These are phyloP conservation scores for Turnera subulata DNA, from an alignment of 345 rosid genomes.

Conservation along the genomic window DNA sequence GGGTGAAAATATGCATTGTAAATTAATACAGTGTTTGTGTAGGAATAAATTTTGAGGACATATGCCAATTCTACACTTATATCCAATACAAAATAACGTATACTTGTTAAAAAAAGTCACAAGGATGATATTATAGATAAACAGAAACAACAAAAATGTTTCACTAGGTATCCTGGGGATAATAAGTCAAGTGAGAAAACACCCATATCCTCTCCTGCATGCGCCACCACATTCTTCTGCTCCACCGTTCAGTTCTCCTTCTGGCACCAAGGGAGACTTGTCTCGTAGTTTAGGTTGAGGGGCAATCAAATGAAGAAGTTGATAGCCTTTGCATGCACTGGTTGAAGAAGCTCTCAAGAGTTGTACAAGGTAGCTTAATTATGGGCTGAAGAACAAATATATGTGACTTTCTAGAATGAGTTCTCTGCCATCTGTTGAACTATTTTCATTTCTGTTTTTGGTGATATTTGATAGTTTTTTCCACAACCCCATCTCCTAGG, in stretches of 20 bases:
- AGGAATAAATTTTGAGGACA: too few species aligned
- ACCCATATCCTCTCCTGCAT: slow-evolving; percentile 38
- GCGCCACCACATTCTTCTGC: slow-evolving; percentile 38
- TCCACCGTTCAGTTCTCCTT: slow-evolving; percentile 48
- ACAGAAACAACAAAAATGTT: too few species aligned
- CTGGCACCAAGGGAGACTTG: slow-evolving; percentile 55
- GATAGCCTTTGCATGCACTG: slow-evolving; percentile 96
- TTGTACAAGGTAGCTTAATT: slow-evolving; percentile 91
- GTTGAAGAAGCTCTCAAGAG: slow-evolving; percentile 89
- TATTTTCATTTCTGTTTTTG: slow-evolving; percentile 8
- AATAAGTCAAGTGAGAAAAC: slow-evolving; percentile 12
- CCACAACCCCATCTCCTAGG: slow-evolving; percentile 35
- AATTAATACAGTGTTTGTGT: too few species aligned
- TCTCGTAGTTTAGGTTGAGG: slow-evolving; percentile 56
- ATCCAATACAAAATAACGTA: too few species aligned
- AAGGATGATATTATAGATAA: too few species aligned
- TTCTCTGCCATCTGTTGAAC: slow-evolving; percentile 13
- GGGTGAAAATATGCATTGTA: too few species aligned
- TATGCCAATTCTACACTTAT: too few species aligned
- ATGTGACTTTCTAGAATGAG: slow-evolving; percentile 23
- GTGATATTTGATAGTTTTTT: slow-evolving; percentile 10
- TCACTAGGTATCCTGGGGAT: slow-evolving; percentile 29
- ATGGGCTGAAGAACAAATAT: slow-evolving; percentile 94
- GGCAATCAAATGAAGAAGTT: slow-evolving; percentile 62
- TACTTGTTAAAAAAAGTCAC: too few species aligned